A percentile compares a stretch with the other conserved stretches of the same genome.
phyloP scores from a whole-genome alignment of 1,284 basidiomycete species.

The Coriolopsis trogii region DNA sequence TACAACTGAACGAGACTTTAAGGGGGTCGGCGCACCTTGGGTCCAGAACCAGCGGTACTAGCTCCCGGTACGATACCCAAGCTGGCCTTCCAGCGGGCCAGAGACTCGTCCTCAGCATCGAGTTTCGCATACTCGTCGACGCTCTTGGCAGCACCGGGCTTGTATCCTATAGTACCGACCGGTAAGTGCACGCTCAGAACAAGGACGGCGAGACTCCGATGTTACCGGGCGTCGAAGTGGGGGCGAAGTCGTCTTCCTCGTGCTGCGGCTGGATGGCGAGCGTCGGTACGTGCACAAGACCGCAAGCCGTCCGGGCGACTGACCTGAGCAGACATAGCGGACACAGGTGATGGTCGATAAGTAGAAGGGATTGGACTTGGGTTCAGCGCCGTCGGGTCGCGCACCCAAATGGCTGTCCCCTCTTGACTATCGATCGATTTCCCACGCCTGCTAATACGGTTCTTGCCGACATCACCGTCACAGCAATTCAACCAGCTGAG shows the following conservation, averaged over 20 bases:
- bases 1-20: not conserved
- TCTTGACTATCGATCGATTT: conserved; percentile 36
- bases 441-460: conserved; percentile 36
- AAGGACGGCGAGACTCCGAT: conserved; percentile 10
- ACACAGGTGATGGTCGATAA: conserved; percentile 26
- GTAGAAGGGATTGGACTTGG: conserved; percentile 16
- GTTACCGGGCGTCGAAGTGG: conserved; percentile 66
- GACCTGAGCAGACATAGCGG: conserved; percentile 22
- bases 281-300: conserved; percentile 6
- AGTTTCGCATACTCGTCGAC: conserved; percentile 75
- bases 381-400: conserved; percentile 11
- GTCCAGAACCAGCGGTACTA: conserved; percentile 45
- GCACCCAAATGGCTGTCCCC: conserved; percentile 22
- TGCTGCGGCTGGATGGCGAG: conserved; percentile 35
- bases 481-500: not conserved
- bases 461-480: conserved; percentile 27
- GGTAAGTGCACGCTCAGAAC: conserved; percentile 8
- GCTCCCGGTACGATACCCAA: conserved; percentile 76
- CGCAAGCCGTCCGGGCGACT: conserved; percentile 13
- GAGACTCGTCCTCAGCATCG: conserved; percentile 85
- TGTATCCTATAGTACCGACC: conserved; percentile 59
- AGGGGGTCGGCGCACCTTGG: conserved; percentile 57
- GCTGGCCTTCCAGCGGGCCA: conserved; percentile 89
- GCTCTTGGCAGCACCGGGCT: conserved; percentile 63
- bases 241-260: conserved; percentile 69